Base-by-base conservation (phyloP, 148 eudicot species). In the Chenopodium suecicum region DNA sequence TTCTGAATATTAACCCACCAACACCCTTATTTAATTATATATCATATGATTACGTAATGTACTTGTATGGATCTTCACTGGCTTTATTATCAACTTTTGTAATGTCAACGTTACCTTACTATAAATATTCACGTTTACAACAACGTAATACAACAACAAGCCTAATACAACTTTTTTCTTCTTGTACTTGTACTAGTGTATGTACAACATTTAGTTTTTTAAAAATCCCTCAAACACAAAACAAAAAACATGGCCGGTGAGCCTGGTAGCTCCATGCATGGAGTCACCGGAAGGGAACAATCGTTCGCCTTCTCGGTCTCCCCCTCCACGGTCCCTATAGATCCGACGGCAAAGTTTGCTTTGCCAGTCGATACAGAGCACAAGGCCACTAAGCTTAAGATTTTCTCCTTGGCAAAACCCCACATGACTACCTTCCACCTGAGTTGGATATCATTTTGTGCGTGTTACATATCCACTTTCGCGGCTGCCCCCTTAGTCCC, bases 221-320 rank as follows among this genome's bases (percentile, higher is more conserved):
- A 6, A 5, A 41, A 65, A 65, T 20, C 54, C 20, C 60, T 41
- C 72, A 58, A 37, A 54, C 7, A 9, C 4, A 25, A 77, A 34
- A 34, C 37, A 34, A 56, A 7, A 75, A 0, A 31, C 23, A 83
- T 68, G 81, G 78, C 78, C 12, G 89, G 82, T 17, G 87, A 82
- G 47, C 89, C 86, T 0, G 89, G 89, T 20, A 87, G 87, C 82
- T 87, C 89, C 2, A 87, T 87, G 89, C 89, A 87, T 71, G 89
- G 89, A 11, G 89, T 87, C 7, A 87, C 89, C 1, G 89, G 89
- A 2, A 74, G 60, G 37, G 89, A 87, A 48, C 89, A 82, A 50
- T 22, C 82, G 4, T 83, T 10, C 25, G 84, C 87, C 44, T 80
- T 85, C 66, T 80, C 87, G 7, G 89, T 85, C 34, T 69, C 79